Evolutionary conservation across 78 protist species (phyloP), one percentile per base, ranked within the genome.

Genomic region (Blattamonas nauphoetae): DNA sequence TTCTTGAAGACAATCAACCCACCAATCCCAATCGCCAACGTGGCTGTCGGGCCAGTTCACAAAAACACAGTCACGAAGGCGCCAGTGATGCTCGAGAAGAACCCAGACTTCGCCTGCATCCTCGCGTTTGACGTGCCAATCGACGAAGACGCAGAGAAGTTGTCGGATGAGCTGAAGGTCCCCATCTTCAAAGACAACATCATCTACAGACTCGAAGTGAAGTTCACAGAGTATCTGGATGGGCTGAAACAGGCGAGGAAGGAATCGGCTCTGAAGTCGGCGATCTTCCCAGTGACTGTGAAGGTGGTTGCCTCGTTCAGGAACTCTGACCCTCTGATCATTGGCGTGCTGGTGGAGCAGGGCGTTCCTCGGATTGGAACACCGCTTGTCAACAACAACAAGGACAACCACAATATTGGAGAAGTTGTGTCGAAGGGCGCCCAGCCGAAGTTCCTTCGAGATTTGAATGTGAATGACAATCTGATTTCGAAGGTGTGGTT

Each of bases 71-170:
- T 98, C 42, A 90, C 92, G 90, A 34, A 42, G n/a, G 95, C 95
- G 0, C 42, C 93, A 32, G 93, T 94, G 78, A 96, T 97, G 98
- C 85, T 79, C 32, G 97, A 95, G 85, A 89, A 42, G 34, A 42
- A 92, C 35, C 90, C 55, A 45, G 94, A 93, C 88, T 96, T 93
- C 80, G 99, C 98, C 1, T 45, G 90, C 83, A 94, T 98, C 55
- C 91, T 98, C 46, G 98, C 98, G 6, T 98, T 98, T 86, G 98
- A 97, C 86, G 99, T 97, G 84, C 79, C 86, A 88, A 84, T 96
- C 84, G 93, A 71, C 45, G 45, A 33, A 2, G 96, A 94, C 44
- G 99, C 97, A 4, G 41, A 77, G 41, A 91, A 87, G 46, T 42
- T 91, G 44, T 97, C 98, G 46, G 92, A 91, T 33, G 91, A 95